phyloP scores from a whole-genome alignment of 108 stramenopile species.

The Poteriospumella lacustris region DNA sequence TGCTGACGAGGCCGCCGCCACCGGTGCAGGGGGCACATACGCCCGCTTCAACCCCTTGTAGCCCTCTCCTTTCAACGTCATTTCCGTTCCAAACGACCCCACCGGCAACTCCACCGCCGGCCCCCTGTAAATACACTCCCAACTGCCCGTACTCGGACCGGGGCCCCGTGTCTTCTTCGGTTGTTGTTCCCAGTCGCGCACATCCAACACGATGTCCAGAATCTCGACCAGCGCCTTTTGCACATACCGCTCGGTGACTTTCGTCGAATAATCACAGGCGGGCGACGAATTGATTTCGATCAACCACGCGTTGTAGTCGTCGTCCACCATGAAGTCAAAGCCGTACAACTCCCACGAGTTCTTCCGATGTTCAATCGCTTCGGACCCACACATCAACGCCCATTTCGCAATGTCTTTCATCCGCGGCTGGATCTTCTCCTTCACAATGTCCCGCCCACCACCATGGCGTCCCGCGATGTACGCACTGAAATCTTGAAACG shows the following conservation, averaged over 20 bases:
- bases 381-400: constrained; percentile 38
- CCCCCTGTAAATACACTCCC: constrained; percentile 48
- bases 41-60: neutral
- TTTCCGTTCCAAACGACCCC: constrained; percentile 40
- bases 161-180: constrained; percentile 30
- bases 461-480: constrained; percentile 30
- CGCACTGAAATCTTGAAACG: constrained; percentile 35
- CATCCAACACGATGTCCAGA: constrained; percentile 46
- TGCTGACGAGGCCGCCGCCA: no score
- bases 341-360: constrained; percentile 63
- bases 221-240: constrained; percentile 46
- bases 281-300: constrained; percentile 66
- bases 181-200: constrained; percentile 43
- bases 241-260: constrained; percentile 53
- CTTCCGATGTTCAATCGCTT: constrained; percentile 51
- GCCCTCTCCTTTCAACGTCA: constrained; percentile 20
- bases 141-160: constrained; percentile 45
- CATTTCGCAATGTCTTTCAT: constrained; percentile 40
- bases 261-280: constrained; percentile 59
- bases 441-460: constrained; percentile 30
- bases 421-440: constrained; percentile 37
- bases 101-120: constrained; percentile 39
- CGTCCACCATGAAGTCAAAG: constrained; percentile 64
- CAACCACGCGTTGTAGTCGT: constrained; percentile 49
- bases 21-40: no score